Base-by-base conservation (phyloP, 768 basidiomycete species). In the Xerocomellus intermedius region DNA sequence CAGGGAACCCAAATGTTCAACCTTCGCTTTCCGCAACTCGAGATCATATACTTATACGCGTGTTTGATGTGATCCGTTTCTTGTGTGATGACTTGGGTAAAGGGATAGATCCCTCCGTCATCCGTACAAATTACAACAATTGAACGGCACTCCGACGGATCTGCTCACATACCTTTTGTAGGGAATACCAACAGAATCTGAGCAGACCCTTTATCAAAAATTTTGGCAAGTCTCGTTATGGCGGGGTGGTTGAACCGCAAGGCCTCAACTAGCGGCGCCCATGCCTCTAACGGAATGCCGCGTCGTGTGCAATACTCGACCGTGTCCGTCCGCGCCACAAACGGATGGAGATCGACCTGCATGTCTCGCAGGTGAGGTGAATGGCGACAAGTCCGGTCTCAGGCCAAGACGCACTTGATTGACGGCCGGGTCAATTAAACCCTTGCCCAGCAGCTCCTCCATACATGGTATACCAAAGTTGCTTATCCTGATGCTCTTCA, bases 1-100 rank as follows among this genome's bases (percentile, higher is more conserved):
- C 5, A 54, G 26, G 83, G 71, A 69, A 64, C 86, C 82, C 30
- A 90, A 67, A 36, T 65, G 59, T 1, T 53, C 59, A 53, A 89
- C 74, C 45, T 86, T 85, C 6, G 76, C 73, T 16, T 71, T 60
- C 9, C 71, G 67, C 4, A 89, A 73, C 51, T 78, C 76, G 56
- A 89, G 89, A 62, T 86, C 81, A 91, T 4, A 91, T 72, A n/a
- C 26, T 85, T n/a, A n/a, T n/a, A n/a, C n/a, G 69, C 3, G 77
- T 72, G 65, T 91, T 91, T 2, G 77, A 72, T 28, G 73, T 61
- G 59, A 91, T 86, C 22, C 87, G 75, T 2, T 69, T 52, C 24
- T 77, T 74, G 0, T 75, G 80, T 14, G 76, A 74, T 5, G 85
- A 84, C 67, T 89, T 89, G 5, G 37, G 86, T 0, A 90, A 72